These are phyloP conservation scores for Breviolum minutum DNA, from an alignment of 73 alveolate species.

Conservation along the genomic window DNA sequence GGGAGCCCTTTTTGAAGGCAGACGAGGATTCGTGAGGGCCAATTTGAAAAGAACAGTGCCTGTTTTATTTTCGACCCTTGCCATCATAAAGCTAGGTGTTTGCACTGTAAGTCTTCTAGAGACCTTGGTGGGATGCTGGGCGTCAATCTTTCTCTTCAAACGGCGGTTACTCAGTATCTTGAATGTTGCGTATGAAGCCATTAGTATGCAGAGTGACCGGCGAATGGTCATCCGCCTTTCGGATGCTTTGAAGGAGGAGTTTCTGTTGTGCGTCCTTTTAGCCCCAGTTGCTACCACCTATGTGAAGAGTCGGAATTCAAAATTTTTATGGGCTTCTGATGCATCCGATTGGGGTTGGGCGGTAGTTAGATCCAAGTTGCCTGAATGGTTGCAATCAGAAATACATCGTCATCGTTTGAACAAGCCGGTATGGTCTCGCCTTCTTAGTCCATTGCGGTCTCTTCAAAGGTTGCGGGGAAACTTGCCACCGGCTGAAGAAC, in stretches of 20 bases:
- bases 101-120: neutral
- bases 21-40: neutral
- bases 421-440: neutral
- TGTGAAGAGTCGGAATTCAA: neutral
- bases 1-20: neutral
- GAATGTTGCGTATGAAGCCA: neutral
- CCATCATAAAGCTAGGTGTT: neutral
- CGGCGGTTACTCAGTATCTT: neutral
- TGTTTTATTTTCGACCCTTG: neutral
- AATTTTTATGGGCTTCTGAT: neutral
- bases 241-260: neutral
- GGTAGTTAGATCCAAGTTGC: neutral
- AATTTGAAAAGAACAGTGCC: neutral
- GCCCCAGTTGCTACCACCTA: neutral
- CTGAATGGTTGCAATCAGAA: neutral
- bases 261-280: neutral
- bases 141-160: neutral
- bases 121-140: neutral
- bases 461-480: neutral
- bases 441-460: neutral
- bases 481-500: neutral
- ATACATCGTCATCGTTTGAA: neutral
- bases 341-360: constrained; percentile 28
- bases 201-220: neutral
- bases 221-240: neutral